Conservation (phyloP, 805 yeast species). For the Torulaspora gathmanii region DNA sequence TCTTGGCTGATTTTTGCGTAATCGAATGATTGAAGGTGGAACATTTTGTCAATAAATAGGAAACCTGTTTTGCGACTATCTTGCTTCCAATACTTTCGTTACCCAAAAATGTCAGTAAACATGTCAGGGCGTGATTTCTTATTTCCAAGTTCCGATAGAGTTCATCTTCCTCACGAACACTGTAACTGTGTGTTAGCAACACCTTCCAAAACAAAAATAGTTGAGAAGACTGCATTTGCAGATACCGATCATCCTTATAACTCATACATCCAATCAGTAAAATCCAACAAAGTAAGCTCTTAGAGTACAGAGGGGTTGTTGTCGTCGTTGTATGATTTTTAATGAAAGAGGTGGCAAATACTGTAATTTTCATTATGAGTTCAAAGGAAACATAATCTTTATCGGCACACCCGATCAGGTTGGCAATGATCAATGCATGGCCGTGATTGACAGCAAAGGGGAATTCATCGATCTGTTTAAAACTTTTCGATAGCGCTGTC, state of each 20-base stretch:
- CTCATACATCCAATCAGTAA: slow-evolving; percentile 59
- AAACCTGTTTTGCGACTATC: slow-evolving; percentile 40
- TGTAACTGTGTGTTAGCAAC: slow-evolving; percentile 47
- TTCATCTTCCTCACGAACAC: slow-evolving; percentile 37
- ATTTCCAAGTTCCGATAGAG: slow-evolving; percentile 45
- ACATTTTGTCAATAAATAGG: slow-evolving; percentile 46
- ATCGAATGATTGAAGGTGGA: slow-evolving; percentile 34
- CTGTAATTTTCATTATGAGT: slow-evolving; percentile 42
- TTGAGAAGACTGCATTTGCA: slow-evolving; percentile 54
- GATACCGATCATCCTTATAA: slow-evolving; percentile 47
- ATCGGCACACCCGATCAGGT: slow-evolving; percentile 34
- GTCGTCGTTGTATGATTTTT: slow-evolving; percentile 37
- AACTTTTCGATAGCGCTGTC: slow-evolving; percentile 35
- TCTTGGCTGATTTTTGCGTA: slow-evolving; percentile 22
- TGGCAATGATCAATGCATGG: slow-evolving; percentile 38
- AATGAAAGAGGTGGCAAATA: slow-evolving; percentile 42
- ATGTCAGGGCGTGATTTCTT: slow-evolving; percentile 54
- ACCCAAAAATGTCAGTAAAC: slow-evolving; percentile 50
- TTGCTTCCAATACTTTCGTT: slow-evolving; percentile 39
- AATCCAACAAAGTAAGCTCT: slow-evolving; percentile 54
- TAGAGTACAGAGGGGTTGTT: slow-evolving; percentile 32
- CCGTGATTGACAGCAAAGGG: slow-evolving; percentile 39
- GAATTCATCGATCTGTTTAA: slow-evolving; percentile 27
- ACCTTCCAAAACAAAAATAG: slow-evolving; percentile 61
- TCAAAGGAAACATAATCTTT: slow-evolving; percentile 44